Percentiles rank a stretch among this genome's conserved stretches.
Evolutionary conservation across 768 basidiomycete species (phyloP).

Genomic region (Russula abietina): DNA sequence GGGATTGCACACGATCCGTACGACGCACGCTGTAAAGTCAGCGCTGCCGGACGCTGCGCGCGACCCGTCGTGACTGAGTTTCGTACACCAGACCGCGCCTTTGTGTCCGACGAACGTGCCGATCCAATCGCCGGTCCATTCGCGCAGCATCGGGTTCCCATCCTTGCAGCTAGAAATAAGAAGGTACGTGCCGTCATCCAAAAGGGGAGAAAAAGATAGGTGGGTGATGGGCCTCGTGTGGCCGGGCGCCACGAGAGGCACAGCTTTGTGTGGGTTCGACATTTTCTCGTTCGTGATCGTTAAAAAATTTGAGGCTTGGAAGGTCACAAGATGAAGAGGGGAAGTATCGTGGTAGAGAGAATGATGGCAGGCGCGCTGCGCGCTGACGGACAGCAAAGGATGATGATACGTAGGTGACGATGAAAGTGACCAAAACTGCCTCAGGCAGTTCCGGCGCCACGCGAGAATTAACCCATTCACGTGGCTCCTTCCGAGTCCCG

Average conservation of each 20-base stretch:
- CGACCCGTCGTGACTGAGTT: conserved; percentile 79
- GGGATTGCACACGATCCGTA: conserved; percentile 9
- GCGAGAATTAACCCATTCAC: background rate
- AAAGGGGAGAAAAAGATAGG: conserved; percentile 83
- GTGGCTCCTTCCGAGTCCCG: background rate
- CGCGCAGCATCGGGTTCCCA: conserved; percentile 94
- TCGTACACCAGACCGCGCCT: conserved; percentile 96
- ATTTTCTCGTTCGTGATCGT: conserved; percentile 8
- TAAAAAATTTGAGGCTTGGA: conserved; percentile 2
- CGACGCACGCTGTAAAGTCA: conserved; percentile 90
- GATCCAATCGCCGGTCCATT: conserved; percentile 99
- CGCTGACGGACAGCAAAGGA: conserved; percentile 25
- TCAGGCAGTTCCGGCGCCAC: background rate
- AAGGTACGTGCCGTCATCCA: conserved; percentile 80
- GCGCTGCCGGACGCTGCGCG: conserved; percentile 90
- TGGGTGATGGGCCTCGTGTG: conserved; percentile 88
- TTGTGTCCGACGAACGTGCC: conserved; percentile 87
- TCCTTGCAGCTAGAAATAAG: conserved; percentile 98
- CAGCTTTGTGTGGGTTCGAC: conserved; percentile 41
- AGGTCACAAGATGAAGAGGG: conserved; percentile 7
- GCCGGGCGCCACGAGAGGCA: conserved; percentile 78
- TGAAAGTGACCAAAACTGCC: background rate
- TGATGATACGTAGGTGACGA: background rate
- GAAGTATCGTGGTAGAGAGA: conserved; percentile 17
- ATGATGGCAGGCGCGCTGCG: conserved; percentile 31